Evolutionary conservation across 2,329 filamentous ascomycete species (phyloP).

Genomic region (Xylaria sp.): DNA sequence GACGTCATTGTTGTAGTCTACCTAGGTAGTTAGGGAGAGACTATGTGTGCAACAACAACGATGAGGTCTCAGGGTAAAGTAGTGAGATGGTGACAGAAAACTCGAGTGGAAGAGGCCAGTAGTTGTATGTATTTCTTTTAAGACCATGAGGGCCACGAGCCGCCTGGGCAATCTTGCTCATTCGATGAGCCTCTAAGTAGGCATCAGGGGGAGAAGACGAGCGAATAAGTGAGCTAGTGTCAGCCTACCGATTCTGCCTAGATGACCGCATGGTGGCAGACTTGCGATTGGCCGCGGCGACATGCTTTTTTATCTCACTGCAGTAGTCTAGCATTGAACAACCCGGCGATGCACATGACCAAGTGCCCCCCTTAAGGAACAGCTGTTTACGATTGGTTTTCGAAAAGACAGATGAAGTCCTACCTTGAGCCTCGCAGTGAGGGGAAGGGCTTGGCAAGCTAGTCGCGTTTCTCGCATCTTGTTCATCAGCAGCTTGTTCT

Average conservation of each 20-base stretch:
- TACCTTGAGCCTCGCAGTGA: neutral
- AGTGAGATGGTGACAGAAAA: neutral
- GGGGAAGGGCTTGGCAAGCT: neutral
- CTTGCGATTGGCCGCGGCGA: constrained; percentile 17
- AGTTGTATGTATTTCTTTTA: constrained; percentile 1
- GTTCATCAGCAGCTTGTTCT: neutral
- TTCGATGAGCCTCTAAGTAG: neutral
- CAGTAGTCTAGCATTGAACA: neutral
- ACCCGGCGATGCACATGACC: neutral
- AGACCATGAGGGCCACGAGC: neutral
- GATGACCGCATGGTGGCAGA: constrained; percentile 10
- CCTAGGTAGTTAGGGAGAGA: neutral
- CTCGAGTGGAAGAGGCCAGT: neutral
- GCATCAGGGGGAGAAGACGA: neutral
- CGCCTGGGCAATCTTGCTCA: neutral
- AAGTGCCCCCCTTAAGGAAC: neutral
- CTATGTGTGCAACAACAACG: neutral
- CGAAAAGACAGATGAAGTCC: neutral
- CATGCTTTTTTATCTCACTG: neutral
- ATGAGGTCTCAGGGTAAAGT: neutral
- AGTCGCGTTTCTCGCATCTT: neutral
- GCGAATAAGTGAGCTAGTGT: neutral
- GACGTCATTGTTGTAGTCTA: neutral
- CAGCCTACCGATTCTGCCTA: constrained; percentile 19
- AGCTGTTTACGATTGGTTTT: neutral